These are phyloP conservation scores for Ceratocystis albifundus DNA, from an alignment of 2,329 filamentous ascomycete species.

Conservation along the genomic window DNA sequence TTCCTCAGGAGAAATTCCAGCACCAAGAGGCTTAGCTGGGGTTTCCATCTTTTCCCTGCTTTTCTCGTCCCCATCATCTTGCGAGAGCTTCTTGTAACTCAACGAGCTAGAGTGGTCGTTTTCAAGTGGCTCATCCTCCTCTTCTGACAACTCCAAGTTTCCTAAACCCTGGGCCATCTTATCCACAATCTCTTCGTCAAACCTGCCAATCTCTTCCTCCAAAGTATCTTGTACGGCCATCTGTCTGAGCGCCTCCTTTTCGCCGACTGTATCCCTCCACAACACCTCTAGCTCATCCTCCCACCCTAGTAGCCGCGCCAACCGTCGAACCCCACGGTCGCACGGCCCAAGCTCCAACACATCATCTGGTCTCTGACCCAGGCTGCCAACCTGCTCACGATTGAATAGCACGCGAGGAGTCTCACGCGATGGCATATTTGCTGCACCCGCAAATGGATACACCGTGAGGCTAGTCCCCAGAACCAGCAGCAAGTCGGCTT, in stretches of 20 bases:
- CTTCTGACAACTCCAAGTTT: constrained; percentile 28
- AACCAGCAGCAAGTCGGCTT: constrained; percentile 68
- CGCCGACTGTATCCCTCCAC: constrained; percentile 59
- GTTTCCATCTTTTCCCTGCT: neutral
- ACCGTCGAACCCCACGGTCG: constrained; percentile 64
- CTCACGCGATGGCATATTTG: constrained; percentile 47
- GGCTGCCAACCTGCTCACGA: constrained; percentile 63
- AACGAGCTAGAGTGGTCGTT: constrained; percentile 3
- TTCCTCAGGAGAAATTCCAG: neutral
- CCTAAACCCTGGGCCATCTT: constrained; percentile 32
- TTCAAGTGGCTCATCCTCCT: constrained; percentile 12
- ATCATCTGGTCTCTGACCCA: constrained; percentile 71
- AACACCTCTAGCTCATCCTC: constrained; percentile 63
- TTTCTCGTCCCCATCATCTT: neutral
- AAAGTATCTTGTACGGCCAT: constrained; percentile 29
- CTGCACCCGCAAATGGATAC: constrained; percentile 77
- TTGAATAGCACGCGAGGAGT: constrained; percentile 80
- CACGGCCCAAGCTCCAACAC: constrained; percentile 74
- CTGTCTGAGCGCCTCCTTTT: constrained; percentile 44
- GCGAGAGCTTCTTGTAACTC: constrained; percentile 12
- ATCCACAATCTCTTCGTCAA: constrained; percentile 37
- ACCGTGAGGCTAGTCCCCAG: constrained; percentile 83
- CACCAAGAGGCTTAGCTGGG: neutral
- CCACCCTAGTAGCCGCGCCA: constrained; percentile 79
- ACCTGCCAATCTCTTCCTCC: constrained; percentile 29